Evolutionary conservation across 805 yeast species (phyloP), one percentile per base, ranked within the genome.

Genomic region (Zygosaccharomyces bailii): DNA sequence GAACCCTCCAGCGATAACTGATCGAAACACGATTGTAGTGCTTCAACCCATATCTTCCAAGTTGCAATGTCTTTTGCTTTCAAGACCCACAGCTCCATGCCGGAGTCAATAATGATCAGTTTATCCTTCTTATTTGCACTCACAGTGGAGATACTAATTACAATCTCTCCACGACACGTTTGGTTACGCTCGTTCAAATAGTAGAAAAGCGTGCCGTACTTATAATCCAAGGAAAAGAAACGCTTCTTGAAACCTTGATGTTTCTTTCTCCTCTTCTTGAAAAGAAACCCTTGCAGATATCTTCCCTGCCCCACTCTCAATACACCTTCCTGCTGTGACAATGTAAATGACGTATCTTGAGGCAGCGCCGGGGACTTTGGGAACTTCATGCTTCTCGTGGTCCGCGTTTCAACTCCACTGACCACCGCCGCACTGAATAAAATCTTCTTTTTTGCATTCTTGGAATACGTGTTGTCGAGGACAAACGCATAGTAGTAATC

Each of bases 61-160:
- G 85, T 90, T 5, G 73, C 70, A 8, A 66, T 65, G 45, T 73
- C 79, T 37, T 72, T 67, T 0, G 97, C 86, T 55, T 85, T 86
- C 48, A 91, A 70, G 30, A 79, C 80, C 98, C 98, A 91, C 7
- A 86, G 81, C 61, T 91, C 98, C 80, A 91, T 82, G 2, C 98
- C 98, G 0, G 97, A 88, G 62, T 93, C 97, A 46, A 93, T 76
- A 36, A 84, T 80, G 34, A 93, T 80, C 56, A 86, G 83, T 42
- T 78, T 68, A 18, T 79, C 77, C 45, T 76, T 76, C 19, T 78
- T 72, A 55, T 83, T 83, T 0, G 95, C 96, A 45, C 90, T 78
- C 1, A 93, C 80, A n/a, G 85, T 85, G 2, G 95, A 81, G 38
- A 84, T 75, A 42, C 77, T 79, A 39, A 93, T 79, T 29, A 91